Conservation (phyloP, 1,139 yeast genomes). For the Pneumocystis canis region DNA sequence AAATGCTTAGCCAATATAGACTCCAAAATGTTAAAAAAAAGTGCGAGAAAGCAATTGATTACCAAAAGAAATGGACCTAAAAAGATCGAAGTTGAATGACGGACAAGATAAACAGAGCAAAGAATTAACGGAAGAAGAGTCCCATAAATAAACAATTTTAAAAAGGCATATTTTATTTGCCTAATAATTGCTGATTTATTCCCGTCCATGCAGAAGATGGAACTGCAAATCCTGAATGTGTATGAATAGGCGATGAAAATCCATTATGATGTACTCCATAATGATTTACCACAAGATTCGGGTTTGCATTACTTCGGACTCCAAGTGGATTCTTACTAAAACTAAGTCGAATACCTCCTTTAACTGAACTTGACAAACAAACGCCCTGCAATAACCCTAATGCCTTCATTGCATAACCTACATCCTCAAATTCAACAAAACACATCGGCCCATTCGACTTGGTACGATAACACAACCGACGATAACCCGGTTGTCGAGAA, state of each 20-base stretch:
- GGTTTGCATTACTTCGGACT: constrained; percentile 35
- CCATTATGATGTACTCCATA: not conserved
- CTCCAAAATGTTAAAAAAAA: not conserved
- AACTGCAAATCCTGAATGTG: not conserved
- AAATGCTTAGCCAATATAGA: not conserved
- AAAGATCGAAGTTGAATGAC: not conserved
- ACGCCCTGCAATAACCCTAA: constrained; percentile 86
- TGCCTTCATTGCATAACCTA: constrained; percentile 82
- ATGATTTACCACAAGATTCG: not conserved
- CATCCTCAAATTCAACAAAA: constrained; percentile 95
- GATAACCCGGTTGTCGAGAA: constrained; percentile 81
- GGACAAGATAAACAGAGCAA: not conserved
- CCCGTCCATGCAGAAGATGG: not conserved
- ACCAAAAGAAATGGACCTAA: not conserved
- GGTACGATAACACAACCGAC: constrained; percentile 71
- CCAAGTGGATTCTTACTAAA: constrained; percentile 94
- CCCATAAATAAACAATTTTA: not conserved
- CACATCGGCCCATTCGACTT: constrained; percentile 83
- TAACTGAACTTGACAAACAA: constrained; percentile 47
- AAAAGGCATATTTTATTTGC: not conserved
- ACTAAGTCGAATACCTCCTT: constrained; percentile 88
- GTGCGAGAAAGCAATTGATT: not conserved
- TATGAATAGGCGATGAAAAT: not conserved
- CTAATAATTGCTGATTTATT: not conserved
- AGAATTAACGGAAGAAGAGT: not conserved